Evolutionary conservation across 495 filamentous ascomycete genomes (phyloP).

Genomic region (Neurospora sp.): DNA sequence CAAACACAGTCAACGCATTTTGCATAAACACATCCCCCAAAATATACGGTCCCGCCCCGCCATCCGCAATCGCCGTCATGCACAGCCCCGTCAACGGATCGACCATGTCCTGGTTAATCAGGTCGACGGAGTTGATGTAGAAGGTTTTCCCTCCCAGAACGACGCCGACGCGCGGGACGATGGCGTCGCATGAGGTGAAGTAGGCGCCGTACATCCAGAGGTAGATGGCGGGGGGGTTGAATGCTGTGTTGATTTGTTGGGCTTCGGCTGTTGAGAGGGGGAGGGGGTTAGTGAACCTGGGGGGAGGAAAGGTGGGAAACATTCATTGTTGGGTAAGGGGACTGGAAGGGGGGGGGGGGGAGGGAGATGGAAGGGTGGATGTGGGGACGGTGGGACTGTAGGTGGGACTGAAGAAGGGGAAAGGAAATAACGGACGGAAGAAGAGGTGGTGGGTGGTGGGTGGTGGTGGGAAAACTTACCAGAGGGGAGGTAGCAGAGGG

Average conservation of each 20-base stretch:
- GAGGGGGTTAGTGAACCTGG: background rate
- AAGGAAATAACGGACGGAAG: too few relatives aligned
- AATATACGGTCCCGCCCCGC: slow-evolving; percentile 38
- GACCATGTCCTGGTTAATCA: slow-evolving; percentile 34
- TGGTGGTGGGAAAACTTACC: too few relatives aligned
- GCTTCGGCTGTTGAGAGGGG: slow-evolving; percentile 23
- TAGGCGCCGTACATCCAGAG: slow-evolving; percentile 36
- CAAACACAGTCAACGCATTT: slow-evolving; percentile 52
- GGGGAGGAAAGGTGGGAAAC: too few relatives aligned
- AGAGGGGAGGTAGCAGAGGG: slow-evolving; percentile 35
- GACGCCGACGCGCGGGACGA: slow-evolving; percentile 42
- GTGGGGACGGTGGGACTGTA: too few relatives aligned
- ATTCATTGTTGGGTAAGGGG: too few relatives aligned
- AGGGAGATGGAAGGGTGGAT: too few relatives aligned
- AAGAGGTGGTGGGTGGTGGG: too few relatives aligned
- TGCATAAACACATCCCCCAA: slow-evolving; percentile 55
- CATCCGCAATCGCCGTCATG: slow-evolving; percentile 35
- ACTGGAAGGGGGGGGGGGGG: too few relatives aligned
- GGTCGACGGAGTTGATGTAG: slow-evolving; percentile 43
- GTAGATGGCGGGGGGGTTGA: slow-evolving; percentile 44
- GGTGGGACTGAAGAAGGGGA: too few relatives aligned
- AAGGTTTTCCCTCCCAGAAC: slow-evolving; percentile 39
- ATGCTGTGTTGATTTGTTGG: slow-evolving; percentile 34
- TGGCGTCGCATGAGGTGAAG: slow-evolving; percentile 45
- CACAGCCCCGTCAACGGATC: slow-evolving; percentile 35